phyloP scores from a whole-genome alignment of 352 stramenopile genomes.

The Pythium brachiatum region DNA sequence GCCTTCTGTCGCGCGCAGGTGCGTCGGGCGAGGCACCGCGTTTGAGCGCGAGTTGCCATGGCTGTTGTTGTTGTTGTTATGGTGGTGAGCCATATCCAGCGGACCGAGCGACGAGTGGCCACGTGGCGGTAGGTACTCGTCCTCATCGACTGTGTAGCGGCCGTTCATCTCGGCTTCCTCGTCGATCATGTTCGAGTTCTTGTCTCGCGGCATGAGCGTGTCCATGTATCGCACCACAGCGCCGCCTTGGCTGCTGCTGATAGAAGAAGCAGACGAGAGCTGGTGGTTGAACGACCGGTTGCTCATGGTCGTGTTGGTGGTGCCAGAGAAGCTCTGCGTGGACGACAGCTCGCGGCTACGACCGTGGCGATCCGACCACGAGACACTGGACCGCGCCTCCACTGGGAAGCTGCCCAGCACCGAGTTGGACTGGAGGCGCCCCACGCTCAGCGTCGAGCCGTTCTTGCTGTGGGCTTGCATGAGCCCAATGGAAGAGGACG shows the following conservation, averaged over 20 bases:
- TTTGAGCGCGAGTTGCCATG: not conserved
- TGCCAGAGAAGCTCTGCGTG: conserved; percentile 16
- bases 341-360: conserved; percentile 3
- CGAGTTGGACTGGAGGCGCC: conserved; percentile 21
- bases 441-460: conserved; percentile 19
- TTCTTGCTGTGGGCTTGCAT: conserved; percentile 22
- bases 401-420: conserved; percentile 20
- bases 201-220: conserved; percentile 19
- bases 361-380: conserved; percentile 14
- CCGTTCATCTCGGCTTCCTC: conserved; percentile 16
- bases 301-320: conserved; percentile 20
- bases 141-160: conserved; percentile 17
- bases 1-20: conserved; percentile 30
- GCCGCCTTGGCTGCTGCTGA: conserved; percentile 12
- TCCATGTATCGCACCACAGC: conserved; percentile 28
- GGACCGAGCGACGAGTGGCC: not conserved
- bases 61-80: not conserved
- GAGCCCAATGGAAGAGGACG: conserved; percentile 30
- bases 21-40: not conserved
- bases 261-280: conserved; percentile 6
- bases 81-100: not conserved
- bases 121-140: conserved; percentile 7
- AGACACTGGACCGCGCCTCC: conserved; percentile 19
- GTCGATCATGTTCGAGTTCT: conserved; percentile 19
- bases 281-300: conserved; percentile 12